A percentile compares a stretch with the other conserved stretches of the same genome.
Evolutionary conservation across 495 filamentous ascomycete genomes (phyloP).

Genomic region (Jackrogersella multiformis): DNA sequence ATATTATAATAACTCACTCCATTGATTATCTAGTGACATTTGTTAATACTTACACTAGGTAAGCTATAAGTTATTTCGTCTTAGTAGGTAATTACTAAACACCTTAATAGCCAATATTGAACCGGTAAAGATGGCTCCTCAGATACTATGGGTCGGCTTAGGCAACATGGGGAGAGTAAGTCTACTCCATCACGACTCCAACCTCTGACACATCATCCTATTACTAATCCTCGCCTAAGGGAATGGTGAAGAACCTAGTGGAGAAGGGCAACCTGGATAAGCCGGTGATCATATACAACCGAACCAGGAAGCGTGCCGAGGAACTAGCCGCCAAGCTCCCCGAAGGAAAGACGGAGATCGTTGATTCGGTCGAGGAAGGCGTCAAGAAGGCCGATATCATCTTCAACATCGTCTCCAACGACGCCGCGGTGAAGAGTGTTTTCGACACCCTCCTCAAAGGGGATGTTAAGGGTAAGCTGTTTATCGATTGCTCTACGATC

Average conservation of each 20-base stretch:
- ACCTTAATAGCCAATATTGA: neutral
- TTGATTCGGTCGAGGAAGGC: conserved; percentile 69
- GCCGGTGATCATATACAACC: conserved; percentile 82
- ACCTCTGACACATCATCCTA: conserved; percentile 1
- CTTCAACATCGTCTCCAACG: conserved; percentile 85
- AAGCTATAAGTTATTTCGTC: too few relatives aligned
- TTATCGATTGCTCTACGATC: conserved; percentile 89
- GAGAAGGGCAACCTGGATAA: conserved; percentile 75
- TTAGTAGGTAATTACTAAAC: too few relatives aligned
- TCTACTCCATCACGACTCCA: conserved; percentile 14
- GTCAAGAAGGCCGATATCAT: conserved; percentile 76
- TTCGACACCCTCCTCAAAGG: conserved; percentile 63
- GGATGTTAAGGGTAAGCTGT: conserved; percentile 71
- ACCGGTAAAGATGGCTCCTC: conserved; percentile 62
- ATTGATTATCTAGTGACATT: neutral
- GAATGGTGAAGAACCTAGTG: conserved; percentile 86
- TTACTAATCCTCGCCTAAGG: conserved; percentile 58
- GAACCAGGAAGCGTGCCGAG: conserved; percentile 67
- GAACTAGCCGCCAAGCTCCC: conserved; percentile 65
- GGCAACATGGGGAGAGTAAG: conserved; percentile 91
- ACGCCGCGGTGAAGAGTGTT: conserved; percentile 70
- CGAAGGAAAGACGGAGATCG: conserved; percentile 67
- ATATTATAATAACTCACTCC: too few relatives aligned
- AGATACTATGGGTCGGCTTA: conserved; percentile 83
- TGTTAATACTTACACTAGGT: neutral